Conservation (phyloP, 164 flowering plant genomes). For the Umbellularia californica region DNA sequence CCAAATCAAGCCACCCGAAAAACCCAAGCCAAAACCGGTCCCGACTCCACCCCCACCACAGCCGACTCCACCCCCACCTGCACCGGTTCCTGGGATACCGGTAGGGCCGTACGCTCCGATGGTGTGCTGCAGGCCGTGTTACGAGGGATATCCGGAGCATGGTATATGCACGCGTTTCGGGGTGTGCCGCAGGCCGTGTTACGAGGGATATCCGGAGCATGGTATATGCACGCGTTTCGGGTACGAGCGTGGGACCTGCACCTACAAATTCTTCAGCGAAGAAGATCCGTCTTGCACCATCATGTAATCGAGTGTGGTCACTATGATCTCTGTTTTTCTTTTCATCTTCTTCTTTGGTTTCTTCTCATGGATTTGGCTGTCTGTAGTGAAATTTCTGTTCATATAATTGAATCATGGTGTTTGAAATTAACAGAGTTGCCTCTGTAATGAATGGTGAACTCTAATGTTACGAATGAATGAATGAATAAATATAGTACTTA, state of each 20-base stretch:
- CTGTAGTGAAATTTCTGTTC: too few relatives aligned
- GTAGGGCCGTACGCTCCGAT: background rate
- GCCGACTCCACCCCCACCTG: background rate
- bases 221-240: background rate
- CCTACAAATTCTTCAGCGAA: conserved; percentile 9
- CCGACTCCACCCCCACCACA: background rate
- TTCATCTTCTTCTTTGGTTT: background rate
- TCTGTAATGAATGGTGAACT: too few relatives aligned
- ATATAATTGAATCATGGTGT: too few relatives aligned
- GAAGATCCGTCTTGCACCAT: conserved; percentile 8
- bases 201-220: background rate
- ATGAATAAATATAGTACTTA: too few relatives aligned
- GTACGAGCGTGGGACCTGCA: background rate
- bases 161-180: too few relatives aligned
- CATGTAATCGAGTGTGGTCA: background rate
- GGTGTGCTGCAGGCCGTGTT: too few relatives aligned
- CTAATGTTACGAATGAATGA: too few relatives aligned
- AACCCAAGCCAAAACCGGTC: background rate
- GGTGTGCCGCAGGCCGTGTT: conserved; percentile 5
- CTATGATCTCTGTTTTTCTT: background rate
- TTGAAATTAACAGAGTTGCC: too few relatives aligned
- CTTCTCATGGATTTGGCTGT: background rate
- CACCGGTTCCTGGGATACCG: background rate
- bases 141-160: too few relatives aligned
- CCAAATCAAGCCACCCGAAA: background rate